phyloP scores from a whole-genome alignment of 805 yeast genomes.

The Groenewaldozyma salmanticensis region DNA sequence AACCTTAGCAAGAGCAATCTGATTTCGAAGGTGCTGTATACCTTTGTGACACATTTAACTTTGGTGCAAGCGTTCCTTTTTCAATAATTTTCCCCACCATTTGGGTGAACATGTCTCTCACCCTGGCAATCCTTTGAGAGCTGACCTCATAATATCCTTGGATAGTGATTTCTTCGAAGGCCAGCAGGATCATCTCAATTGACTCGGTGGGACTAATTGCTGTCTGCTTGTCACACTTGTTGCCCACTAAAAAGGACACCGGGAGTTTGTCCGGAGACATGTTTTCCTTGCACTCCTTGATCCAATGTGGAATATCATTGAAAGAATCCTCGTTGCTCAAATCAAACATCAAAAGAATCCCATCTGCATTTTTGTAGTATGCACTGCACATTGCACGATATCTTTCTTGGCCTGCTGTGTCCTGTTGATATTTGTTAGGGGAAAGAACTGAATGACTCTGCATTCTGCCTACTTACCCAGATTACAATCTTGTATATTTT shows the following conservation, averaged over 20 bases:
- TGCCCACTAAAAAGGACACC: constrained; percentile 37
- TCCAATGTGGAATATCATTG: constrained; percentile 33
- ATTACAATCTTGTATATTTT: constrained; percentile 35
- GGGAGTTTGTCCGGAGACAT: constrained; percentile 21
- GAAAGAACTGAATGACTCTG: neutral
- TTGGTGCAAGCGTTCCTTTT: constrained; percentile 18
- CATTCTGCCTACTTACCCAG: constrained; percentile 24
- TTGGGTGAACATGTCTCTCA: constrained; percentile 31
- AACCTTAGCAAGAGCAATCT: too few species aligned
- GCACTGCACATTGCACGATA: constrained; percentile 38
- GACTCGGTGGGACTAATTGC: constrained; percentile 34
- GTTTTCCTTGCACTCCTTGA: constrained; percentile 28
- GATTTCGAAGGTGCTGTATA: too few species aligned
- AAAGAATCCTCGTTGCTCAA: constrained; percentile 32
- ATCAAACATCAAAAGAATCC: constrained; percentile 37
- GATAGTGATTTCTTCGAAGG: constrained; percentile 14
- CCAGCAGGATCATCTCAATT: constrained; percentile 22
- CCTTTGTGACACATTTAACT: constrained; percentile 2
- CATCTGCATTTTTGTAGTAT: constrained; percentile 38
- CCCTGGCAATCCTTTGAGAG: constrained; percentile 26
- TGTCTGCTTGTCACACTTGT: constrained; percentile 25
- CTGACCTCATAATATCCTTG: constrained; percentile 39
- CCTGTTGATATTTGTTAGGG: constrained; percentile 14
- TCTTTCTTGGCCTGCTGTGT: constrained; percentile 44
- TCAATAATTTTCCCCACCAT: constrained; percentile 34